Evolutionary conservation across 768 basidiomycete genomes (phyloP).

Genomic region (Megacollybia marginata): DNA sequence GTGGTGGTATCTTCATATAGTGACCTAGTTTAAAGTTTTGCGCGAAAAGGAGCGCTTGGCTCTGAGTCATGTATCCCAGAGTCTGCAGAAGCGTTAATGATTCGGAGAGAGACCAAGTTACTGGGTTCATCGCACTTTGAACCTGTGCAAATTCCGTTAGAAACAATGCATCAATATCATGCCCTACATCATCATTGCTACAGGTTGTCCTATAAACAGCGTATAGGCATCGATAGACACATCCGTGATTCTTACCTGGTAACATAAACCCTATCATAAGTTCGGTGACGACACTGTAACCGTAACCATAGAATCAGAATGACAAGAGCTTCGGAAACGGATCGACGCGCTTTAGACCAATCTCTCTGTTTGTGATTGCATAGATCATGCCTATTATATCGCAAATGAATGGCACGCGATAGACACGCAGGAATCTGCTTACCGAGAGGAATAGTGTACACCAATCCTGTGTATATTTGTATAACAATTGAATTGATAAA

Average conservation of each 20-base stretch:
- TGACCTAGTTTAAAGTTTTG: conserved; percentile 49
- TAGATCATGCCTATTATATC: conserved; percentile 25
- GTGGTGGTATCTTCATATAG: conserved; percentile 37
- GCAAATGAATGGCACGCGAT: background rate
- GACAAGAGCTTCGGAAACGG: conserved; percentile 13
- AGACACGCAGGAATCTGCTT: conserved; percentile 5
- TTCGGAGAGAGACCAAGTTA: too few species aligned
- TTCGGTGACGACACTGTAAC: conserved; percentile 28
- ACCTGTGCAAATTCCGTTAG: too few species aligned
- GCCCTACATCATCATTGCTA: conserved; percentile 28
- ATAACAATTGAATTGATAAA: background rate
- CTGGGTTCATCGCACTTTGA: too few species aligned
- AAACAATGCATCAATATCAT: too few species aligned
- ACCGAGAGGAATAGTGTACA: conserved; percentile 29
- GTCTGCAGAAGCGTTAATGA: conserved; percentile 7
- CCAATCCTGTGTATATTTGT: conserved; percentile 10
- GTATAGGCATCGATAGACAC: too few species aligned
- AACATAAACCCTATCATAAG: conserved; percentile 30
- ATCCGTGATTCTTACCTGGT: conserved; percentile 10
- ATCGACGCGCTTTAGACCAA: conserved; percentile 21
- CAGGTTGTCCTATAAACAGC: conserved; percentile 19
- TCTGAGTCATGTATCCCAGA: conserved; percentile 24
- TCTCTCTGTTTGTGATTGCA: conserved; percentile 30
- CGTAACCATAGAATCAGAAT: conserved; percentile 14
- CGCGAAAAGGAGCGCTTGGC: conserved; percentile 27